These are phyloP conservation scores for Amborella trichopoda DNA, from an alignment of 164 flowering plant genomes.

Conservation along the genomic window DNA sequence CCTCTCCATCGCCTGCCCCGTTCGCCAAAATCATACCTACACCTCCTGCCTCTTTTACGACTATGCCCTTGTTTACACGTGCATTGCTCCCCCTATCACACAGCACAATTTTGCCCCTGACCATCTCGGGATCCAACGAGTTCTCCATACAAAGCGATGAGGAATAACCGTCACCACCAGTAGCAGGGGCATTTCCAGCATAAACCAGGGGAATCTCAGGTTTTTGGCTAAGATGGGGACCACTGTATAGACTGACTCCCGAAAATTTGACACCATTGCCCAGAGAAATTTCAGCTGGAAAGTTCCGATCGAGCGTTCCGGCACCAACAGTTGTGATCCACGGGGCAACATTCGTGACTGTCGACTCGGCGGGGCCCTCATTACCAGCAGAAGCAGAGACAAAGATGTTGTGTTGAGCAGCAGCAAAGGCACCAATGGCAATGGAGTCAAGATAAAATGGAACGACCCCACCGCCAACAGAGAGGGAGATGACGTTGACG, in stretches of 20 bases:
- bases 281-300: constrained; percentile 72
- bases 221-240: constrained; percentile 43
- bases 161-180: constrained; percentile 68
- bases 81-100: constrained; percentile 89
- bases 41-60: constrained; percentile 81
- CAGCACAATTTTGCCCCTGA: constrained; percentile 71
- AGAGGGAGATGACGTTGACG: constrained; percentile 68
- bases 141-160: constrained; percentile 82
- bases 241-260: constrained; percentile 72
- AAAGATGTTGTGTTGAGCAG: constrained; percentile 56
- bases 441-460: constrained; percentile 79
- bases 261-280: constrained; percentile 50
- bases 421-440: constrained; percentile 75
- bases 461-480: constrained; percentile 86
- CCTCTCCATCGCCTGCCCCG: constrained; percentile 88
- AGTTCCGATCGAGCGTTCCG: constrained; percentile 72
- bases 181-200: constrained; percentile 40
- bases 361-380: constrained; percentile 80
- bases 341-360: constrained; percentile 87
- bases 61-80: constrained; percentile 69
- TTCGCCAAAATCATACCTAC: constrained; percentile 84
- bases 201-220: constrained; percentile 53
- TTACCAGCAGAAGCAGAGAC: constrained; percentile 94
- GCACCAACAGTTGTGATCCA: constrained; percentile 97
- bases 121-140: constrained; percentile 46